Conservation (phyloP, 75 land plant species). For the Pinus albicaulis region DNA sequence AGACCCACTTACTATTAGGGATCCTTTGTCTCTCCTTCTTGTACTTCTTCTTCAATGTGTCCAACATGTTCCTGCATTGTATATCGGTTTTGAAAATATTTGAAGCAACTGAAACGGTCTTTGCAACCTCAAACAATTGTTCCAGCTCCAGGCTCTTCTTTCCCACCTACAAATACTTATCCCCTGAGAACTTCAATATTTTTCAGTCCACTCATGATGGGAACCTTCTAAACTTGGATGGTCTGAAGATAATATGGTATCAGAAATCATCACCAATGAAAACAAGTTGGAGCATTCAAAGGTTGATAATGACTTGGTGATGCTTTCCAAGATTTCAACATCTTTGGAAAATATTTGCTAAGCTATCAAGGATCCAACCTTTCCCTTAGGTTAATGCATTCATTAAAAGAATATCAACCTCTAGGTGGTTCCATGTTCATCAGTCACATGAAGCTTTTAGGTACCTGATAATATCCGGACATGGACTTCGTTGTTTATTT, state of each 20-base stretch:
- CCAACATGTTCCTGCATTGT: no score
- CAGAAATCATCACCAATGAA: neutral
- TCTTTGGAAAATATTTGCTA: neutral
- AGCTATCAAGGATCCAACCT: neutral
- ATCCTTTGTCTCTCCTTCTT: no score
- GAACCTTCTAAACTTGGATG: no score
- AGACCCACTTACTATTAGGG: no score
- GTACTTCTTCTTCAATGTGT: no score
- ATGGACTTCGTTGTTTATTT: neutral
- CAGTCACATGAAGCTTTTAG: neutral
- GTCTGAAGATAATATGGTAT: neutral
- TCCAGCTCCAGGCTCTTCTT: no score
- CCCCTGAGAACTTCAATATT: neutral
- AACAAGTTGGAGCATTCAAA: neutral
- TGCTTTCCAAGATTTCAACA: neutral
- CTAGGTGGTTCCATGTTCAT: neutral
- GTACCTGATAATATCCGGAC: no score
- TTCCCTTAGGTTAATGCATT: neutral
- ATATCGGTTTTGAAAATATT: no score
- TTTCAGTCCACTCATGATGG: neutral
- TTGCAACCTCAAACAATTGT: no score
- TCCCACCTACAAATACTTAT: no score
- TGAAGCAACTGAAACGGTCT: no score
- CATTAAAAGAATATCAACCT: neutral
- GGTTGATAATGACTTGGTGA: no score